Evolutionary conservation across 2,329 filamentous ascomycete species (phyloP).

Genomic region (Stagonosporopsis tanaceti): DNA sequence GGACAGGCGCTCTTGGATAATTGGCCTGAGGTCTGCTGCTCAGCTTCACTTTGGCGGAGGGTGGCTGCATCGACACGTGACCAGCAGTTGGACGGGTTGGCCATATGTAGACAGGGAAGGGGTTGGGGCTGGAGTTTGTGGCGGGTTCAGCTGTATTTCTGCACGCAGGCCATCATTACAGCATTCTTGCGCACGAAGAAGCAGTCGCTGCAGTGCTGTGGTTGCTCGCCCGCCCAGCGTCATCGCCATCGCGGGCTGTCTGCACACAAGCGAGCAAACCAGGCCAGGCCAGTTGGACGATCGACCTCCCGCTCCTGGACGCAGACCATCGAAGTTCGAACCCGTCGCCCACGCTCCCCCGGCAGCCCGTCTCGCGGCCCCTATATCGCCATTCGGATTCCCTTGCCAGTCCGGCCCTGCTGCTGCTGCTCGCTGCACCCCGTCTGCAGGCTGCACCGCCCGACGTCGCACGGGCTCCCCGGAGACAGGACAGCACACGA

Average conservation of each 20-base stretch:
- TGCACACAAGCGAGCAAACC: constrained; percentile 12
- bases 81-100: background rate
- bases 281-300: constrained; percentile 34
- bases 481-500: constrained; percentile 46
- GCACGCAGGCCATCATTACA: background rate
- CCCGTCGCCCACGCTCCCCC: constrained; percentile 33
- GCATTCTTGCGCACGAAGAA: too few species aligned
- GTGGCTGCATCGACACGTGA: constrained; percentile 6
- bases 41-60: constrained; percentile 4
- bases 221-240: constrained; percentile 13
- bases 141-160: background rate
- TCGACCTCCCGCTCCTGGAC: constrained; percentile 34
- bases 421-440: constrained; percentile 22
- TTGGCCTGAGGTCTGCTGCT: background rate
- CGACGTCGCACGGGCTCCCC: constrained; percentile 44
- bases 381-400: constrained; percentile 21
- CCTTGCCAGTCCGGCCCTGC: constrained; percentile 24
- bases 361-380: constrained; percentile 24
- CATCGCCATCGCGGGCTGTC: constrained; percentile 9
- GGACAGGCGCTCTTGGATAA: background rate
- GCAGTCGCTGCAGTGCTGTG: background rate
- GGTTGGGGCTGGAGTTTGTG: background rate
- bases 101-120: background rate
- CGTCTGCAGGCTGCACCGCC: constrained; percentile 21
- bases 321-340: constrained; percentile 31